Percentiles rank a stretch among this genome's conserved stretches.
Conservation (phyloP, 1,284 basidiomycete genomes). For the Cronartium quercuum region DNA sequence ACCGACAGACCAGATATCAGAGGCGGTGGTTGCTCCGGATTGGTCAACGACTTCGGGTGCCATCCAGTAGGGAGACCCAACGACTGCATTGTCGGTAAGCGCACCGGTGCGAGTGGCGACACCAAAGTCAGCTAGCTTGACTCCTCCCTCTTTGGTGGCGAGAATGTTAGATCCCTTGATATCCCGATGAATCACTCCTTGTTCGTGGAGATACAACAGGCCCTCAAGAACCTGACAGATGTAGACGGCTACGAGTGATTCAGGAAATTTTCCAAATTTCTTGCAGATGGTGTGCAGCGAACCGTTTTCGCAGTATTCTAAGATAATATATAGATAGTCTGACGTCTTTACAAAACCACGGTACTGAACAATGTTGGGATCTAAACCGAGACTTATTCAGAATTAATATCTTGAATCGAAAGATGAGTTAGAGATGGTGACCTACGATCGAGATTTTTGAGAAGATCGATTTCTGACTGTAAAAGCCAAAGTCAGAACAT, state of each 20-base stretch:
- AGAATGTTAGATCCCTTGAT: conserved; percentile 97
- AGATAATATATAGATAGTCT: conserved; percentile 89
- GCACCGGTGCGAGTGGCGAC: conserved; percentile 60
- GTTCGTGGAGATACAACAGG: conserved; percentile 87
- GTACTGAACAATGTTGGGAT: conserved; percentile 95
- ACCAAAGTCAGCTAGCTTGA: conserved; percentile 91
- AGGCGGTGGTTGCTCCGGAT: conserved; percentile 89
- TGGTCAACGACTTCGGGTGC: conserved; percentile 97
- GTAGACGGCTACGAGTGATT: conserved; percentile 90
- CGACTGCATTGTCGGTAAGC: conserved; percentile 75
- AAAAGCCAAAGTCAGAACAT: conserved; percentile 6
- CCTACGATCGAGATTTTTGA: conserved; percentile 87
- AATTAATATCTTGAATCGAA: conserved; percentile 47
- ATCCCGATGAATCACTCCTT: conserved; percentile 96
- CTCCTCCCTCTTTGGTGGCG: conserved; percentile 95
- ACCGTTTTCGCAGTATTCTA: conserved; percentile 94
- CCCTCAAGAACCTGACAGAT: conserved; percentile 85
- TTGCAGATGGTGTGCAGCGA: conserved; percentile 91
- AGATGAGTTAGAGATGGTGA: conserved; percentile 25
- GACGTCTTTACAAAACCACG: conserved; percentile 93
- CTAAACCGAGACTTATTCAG: conserved; percentile 42
- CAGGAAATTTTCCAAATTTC: conserved; percentile 93
- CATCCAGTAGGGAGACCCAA: conserved; percentile 99
- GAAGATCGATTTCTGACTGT: conserved; percentile 92
- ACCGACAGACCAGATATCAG: conserved; percentile 93